Conservation (phyloP, 768 basidiomycete genomes). For the Favolaschia claudopus region DNA sequence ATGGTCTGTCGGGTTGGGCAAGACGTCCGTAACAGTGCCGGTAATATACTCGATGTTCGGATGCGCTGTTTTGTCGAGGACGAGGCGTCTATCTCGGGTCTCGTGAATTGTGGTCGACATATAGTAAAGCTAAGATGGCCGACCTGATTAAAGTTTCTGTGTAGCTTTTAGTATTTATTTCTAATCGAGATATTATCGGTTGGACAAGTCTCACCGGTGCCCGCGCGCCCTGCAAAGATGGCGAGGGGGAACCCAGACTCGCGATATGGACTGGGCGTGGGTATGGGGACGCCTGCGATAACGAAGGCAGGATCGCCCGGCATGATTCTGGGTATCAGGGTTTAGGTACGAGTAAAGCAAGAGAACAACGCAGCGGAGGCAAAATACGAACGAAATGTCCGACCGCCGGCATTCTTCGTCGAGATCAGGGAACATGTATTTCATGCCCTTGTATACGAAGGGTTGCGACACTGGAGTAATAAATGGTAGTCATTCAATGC, state of each 20-base stretch:
- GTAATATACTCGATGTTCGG: slow-evolving; percentile 32
- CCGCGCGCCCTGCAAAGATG: no score
- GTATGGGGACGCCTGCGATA: slow-evolving; percentile 14
- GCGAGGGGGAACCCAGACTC: no score
- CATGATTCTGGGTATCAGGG: slow-evolving; percentile 15
- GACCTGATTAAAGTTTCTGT: slow-evolving; percentile 38
- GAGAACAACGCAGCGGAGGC: background rate
- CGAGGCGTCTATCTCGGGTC: slow-evolving; percentile 25
- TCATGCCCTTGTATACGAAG: slow-evolving; percentile 13
- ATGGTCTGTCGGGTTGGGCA: slow-evolving; percentile 14
- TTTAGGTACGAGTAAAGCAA: background rate
- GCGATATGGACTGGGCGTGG: slow-evolving; percentile 13
- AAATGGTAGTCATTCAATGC: background rate
- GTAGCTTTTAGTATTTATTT: no score
- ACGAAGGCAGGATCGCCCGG: slow-evolving; percentile 22
- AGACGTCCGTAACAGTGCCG: slow-evolving; percentile 36
- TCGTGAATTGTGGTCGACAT: background rate
- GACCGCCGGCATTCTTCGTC: slow-evolving; percentile 23
- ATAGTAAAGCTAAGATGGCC: background rate
- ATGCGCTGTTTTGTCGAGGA: slow-evolving; percentile 25
- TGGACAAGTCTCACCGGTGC: no score
- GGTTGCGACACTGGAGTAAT: slow-evolving; percentile 18
- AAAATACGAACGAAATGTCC: slow-evolving; percentile 5
- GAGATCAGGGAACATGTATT: slow-evolving; percentile 25
- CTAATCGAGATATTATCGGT: no score